These are phyloP conservation scores for Anthostomella pinea DNA, from an alignment of 2,329 filamentous ascomycete genomes.

Conservation along the genomic window DNA sequence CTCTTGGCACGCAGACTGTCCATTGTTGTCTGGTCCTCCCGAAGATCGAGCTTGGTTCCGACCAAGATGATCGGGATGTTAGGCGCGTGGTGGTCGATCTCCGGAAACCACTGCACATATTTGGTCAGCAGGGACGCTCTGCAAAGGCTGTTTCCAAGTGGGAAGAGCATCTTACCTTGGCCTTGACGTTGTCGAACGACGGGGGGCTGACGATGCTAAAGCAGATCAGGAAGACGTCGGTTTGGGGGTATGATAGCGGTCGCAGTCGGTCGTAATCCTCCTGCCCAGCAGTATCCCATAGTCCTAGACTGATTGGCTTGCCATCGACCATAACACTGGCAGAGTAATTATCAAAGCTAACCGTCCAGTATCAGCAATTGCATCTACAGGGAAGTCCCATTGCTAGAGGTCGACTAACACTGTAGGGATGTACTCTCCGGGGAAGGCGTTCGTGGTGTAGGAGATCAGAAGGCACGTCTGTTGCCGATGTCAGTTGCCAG, in stretches of 20 bases:
- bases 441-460: conserved; percentile 98
- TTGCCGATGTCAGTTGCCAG: conserved; percentile 28
- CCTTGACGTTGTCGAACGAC: conserved; percentile 98
- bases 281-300: conserved; percentile 98
- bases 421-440: conserved; percentile 99
- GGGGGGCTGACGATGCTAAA: conserved; percentile 98
- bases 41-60: conserved; percentile 92
- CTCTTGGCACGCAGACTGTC: conserved; percentile 84
- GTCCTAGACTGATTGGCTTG: conserved; percentile 91
- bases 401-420: conserved; percentile 60
- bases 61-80: conserved; percentile 95
- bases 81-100: conserved; percentile 95
- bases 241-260: conserved; percentile 95
- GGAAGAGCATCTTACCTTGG: conserved; percentile 68
- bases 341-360: conserved; percentile 96
- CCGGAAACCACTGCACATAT: conserved; percentile 77
- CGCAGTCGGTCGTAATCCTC: conserved; percentile 96
- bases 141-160: neutral
- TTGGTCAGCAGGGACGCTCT: conserved; percentile 10
- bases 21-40: conserved; percentile 80
- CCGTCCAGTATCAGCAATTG: conserved; percentile 16
- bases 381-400: conserved; percentile 1
- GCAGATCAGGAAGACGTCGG: conserved; percentile 96
- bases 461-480: conserved; percentile 99
- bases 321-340: conserved; percentile 99